These are phyloP conservation scores for Aspergillus coremiiformis DNA, from an alignment of 495 filamentous ascomycete species.

Conservation along the genomic window DNA sequence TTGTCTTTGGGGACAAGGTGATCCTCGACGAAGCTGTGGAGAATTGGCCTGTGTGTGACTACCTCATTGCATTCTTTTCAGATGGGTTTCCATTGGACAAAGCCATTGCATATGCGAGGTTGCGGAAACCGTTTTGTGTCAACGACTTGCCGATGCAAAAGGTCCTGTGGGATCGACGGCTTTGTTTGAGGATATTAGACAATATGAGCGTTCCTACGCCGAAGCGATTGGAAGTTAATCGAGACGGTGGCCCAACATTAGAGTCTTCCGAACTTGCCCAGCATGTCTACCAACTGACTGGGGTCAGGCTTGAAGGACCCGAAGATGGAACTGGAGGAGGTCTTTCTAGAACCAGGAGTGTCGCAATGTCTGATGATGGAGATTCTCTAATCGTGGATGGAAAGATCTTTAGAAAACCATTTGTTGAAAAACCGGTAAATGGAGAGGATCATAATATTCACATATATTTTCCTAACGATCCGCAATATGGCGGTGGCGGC, in stretches of 20 bases:
- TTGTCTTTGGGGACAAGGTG: conserved; percentile 97
- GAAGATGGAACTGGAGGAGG: conserved; percentile 65
- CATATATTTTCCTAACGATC: conserved; percentile 84
- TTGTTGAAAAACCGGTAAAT: conserved; percentile 97
- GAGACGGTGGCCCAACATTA: conserved; percentile 82
- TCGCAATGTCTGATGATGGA: conserved; percentile 75
- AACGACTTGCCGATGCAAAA: conserved; percentile 99
- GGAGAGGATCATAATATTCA: conserved; percentile 98
- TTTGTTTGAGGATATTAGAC: conserved; percentile 83
- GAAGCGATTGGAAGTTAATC: conserved; percentile 81
- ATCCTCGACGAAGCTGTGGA: conserved; percentile 84
- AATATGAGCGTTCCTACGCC: conserved; percentile 84
- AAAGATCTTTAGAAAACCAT: conserved; percentile 74
- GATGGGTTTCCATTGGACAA: conserved; percentile 97
- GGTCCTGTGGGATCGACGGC: conserved; percentile 88
- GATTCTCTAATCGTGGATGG: conserved; percentile 87
- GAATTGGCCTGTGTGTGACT: conserved; percentile 68
- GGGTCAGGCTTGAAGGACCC: conserved; percentile 67
- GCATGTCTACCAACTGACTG: conserved; percentile 70
- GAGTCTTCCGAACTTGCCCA: conserved; percentile 68
- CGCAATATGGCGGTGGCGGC: conserved; percentile 71
- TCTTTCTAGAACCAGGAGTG: conserved; percentile 49
- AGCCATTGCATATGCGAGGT: conserved; percentile 85
- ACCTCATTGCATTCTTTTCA: conserved; percentile 94
- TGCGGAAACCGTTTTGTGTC: conserved; percentile 91